Conservation (phyloP, 352 stramenopile genomes). For the Phytopythium sindhum region DNA sequence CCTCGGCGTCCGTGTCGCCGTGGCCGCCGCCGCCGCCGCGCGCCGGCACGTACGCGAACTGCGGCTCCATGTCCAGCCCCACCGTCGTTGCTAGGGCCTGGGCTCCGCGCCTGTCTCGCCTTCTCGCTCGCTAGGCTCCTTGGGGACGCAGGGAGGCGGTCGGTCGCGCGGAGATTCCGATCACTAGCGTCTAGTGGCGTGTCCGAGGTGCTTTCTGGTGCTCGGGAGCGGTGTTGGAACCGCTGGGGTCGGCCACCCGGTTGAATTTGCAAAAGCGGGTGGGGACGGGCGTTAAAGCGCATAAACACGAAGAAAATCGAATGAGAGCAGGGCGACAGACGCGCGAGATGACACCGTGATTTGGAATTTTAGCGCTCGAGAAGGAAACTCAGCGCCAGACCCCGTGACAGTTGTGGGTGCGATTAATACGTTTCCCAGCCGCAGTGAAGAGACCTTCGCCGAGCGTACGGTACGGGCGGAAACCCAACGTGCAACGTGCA, state of each 20-base stretch:
- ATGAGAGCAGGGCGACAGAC: not conserved
- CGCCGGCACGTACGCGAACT: slow-evolving; percentile 10
- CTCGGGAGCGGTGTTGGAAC: not conserved
- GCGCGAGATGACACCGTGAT: not conserved
- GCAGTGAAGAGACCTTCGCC: not conserved
- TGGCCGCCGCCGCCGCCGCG: slow-evolving; percentile 9
- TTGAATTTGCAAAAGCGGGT: slow-evolving; percentile 1
- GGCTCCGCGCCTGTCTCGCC: too few relatives aligned
- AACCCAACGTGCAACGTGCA: not conserved
- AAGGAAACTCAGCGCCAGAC: too few relatives aligned
- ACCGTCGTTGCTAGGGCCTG: not conserved
- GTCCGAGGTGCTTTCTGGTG: not conserved
- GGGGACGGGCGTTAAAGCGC: not conserved
- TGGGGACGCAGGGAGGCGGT: too few relatives aligned
- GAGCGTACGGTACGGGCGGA: too few relatives aligned
- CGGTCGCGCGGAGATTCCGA: too few relatives aligned
- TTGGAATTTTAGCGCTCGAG: not conserved
- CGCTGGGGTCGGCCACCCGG: not conserved
- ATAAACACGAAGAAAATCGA: not conserved
- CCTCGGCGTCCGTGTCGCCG: slow-evolving; percentile 32
- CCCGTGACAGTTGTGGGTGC: not conserved
- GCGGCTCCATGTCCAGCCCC: slow-evolving; percentile 11
- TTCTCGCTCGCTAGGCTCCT: too few relatives aligned
- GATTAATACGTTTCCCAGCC: not conserved
- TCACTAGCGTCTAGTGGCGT: too few relatives aligned